phyloP scores from a whole-genome alignment of 1,139 yeast genomes.

The Taphrina deformans region DNA sequence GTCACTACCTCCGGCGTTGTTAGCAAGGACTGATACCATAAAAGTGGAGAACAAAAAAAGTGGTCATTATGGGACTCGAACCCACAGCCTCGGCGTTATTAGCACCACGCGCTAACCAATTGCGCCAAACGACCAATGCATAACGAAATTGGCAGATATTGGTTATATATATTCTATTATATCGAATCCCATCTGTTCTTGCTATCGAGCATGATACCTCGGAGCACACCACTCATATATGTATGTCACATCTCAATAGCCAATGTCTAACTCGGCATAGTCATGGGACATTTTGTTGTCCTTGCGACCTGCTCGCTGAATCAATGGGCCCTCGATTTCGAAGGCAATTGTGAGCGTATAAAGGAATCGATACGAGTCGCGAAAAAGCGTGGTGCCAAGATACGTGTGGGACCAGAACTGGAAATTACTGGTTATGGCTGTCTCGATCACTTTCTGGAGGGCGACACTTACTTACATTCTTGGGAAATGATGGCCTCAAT shows the following conservation, averaged over 20 bases:
- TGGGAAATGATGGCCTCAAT: slow-evolving; percentile 93
- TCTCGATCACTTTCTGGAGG: slow-evolving; percentile 89
- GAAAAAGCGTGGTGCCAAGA: slow-evolving; percentile 68
- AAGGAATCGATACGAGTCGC: slow-evolving; percentile 76
- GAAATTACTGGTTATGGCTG: slow-evolving; percentile 88
- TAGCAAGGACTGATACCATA: too few relatives aligned
- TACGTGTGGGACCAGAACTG: slow-evolving; percentile 95
- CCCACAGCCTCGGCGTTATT: slow-evolving; percentile 32
- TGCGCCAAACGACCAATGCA: slow-evolving; percentile 22
- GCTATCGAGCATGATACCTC: too few relatives aligned
- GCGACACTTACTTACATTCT: slow-evolving; percentile 81
- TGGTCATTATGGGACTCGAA: slow-evolving; percentile 30
- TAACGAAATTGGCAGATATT: neutral
- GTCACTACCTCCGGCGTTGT: too few relatives aligned
- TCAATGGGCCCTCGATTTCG: slow-evolving; percentile 99
- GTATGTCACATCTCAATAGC: too few relatives aligned
- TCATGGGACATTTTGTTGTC: slow-evolving; percentile 27
- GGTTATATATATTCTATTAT: too few relatives aligned
- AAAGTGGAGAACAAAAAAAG: neutral
- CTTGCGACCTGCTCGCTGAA: slow-evolving; percentile 53
- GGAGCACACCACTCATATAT: too few relatives aligned
- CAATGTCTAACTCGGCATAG: neutral
- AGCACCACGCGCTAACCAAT: slow-evolving; percentile 32
- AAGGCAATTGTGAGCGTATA: slow-evolving; percentile 92
- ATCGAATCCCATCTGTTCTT: too few relatives aligned